phyloP scores from a whole-genome alignment of 208 protist species.

The Wallacemonas sp. region DNA sequence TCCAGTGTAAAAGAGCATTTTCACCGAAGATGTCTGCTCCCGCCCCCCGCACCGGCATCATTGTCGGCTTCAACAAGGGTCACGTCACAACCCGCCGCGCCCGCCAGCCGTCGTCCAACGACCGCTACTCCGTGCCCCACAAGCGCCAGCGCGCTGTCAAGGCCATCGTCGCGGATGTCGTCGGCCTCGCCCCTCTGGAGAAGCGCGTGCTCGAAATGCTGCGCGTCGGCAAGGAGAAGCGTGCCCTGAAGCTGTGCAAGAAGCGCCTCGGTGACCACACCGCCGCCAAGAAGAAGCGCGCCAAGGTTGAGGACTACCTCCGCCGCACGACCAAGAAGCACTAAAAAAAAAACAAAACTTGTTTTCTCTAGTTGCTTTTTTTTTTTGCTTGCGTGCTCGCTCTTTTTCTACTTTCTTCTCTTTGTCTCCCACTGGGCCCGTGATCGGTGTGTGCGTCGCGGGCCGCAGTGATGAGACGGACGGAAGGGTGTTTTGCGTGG shows the following conservation, averaged over 20 bases:
- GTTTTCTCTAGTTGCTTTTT: constrained; percentile 22
- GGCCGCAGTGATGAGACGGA: too few relatives aligned
- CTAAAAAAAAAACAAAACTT: too few relatives aligned
- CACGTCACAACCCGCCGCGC: constrained; percentile 89
- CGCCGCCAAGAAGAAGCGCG: constrained; percentile 92
- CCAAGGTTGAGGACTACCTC: constrained; percentile 91
- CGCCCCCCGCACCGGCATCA: constrained; percentile 85
- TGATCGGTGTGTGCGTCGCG: too few relatives aligned
- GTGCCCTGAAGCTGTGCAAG: constrained; percentile 95
- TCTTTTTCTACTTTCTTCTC: background rate
- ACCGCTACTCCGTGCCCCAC: constrained; percentile 86
- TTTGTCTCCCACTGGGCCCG: background rate
- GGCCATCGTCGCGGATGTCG: constrained; percentile 89
- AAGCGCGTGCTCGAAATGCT: constrained; percentile 93
- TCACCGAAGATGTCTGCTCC: constrained; percentile 74
- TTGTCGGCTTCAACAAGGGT: constrained; percentile 93
- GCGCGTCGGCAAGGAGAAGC: constrained; percentile 95
- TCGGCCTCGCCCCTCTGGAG: constrained; percentile 92
- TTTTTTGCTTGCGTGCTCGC: background rate
- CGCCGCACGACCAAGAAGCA: constrained; percentile 89
- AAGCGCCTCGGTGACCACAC: constrained; percentile 91
- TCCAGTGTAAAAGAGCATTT: too few relatives aligned
- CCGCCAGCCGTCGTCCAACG: constrained; percentile 69
- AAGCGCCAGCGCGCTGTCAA: constrained; percentile 91
- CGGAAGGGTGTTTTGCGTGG: too few relatives aligned